Percentiles rank a stretch among this genome's conserved stretches.
phyloP scores from a whole-genome alignment of 2,329 filamentous ascomycete genomes.

The Sporothrix inflata region DNA sequence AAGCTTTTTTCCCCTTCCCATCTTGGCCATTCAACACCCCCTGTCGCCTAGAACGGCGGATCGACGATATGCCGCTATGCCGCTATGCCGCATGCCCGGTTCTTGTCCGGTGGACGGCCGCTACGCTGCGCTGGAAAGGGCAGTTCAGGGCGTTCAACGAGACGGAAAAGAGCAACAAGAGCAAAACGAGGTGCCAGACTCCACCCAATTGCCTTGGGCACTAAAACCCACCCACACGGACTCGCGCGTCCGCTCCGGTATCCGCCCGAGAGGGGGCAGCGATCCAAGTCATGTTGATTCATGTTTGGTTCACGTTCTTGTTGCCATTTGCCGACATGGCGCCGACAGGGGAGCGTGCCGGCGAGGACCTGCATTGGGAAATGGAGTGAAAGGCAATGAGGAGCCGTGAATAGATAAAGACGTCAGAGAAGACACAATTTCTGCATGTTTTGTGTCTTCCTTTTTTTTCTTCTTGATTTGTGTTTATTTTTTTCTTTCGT shows the following conservation, averaged over 20 bases:
- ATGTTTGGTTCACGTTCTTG: background rate
- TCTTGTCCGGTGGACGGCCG: slow-evolving; percentile 27
- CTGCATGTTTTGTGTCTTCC: background rate
- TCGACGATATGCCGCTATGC: slow-evolving; percentile 19
- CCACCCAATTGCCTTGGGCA: background rate
- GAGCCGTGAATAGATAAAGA: background rate
- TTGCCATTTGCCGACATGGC: slow-evolving; percentile 17
- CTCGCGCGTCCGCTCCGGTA: slow-evolving; percentile 12
- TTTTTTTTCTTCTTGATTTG: background rate
- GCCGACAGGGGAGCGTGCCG: slow-evolving; percentile 1
- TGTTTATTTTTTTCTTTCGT: background rate
- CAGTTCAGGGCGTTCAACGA: background rate
- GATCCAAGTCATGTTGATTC: background rate
- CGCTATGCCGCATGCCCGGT: slow-evolving; percentile 25
- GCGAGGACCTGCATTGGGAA: background rate
- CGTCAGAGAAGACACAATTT: background rate
- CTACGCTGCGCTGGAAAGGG: slow-evolving; percentile 7
- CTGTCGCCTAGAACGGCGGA: slow-evolving; percentile 9
- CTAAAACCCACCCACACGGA: slow-evolving; percentile 10
- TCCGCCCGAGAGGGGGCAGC: background rate
- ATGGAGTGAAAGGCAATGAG: background rate
- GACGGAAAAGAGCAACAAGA: slow-evolving; percentile 32
- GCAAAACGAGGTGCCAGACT: background rate
- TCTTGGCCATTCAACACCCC: background rate
- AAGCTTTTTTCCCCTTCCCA: too few relatives aligned